phyloP scores from a whole-genome alignment of 495 filamentous ascomycete species.

The Entonaema liquescens region DNA sequence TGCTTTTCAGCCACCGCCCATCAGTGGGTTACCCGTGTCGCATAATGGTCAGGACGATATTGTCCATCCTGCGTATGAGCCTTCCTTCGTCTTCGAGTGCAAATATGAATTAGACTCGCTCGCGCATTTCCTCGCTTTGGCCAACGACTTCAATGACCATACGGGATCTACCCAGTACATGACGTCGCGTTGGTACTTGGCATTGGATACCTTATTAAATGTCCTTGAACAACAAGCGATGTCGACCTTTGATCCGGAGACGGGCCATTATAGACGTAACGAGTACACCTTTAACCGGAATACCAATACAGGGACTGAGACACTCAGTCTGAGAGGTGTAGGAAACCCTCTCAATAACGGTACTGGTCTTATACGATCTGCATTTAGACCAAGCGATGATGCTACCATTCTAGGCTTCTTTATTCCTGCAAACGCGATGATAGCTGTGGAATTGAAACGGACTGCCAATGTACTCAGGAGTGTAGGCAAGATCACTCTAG shows the following conservation, averaged over 20 bases:
- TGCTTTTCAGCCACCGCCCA: constrained; percentile 93
- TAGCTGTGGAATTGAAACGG: constrained; percentile 87
- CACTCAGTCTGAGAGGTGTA: constrained; percentile 78
- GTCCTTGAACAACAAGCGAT: constrained; percentile 81
- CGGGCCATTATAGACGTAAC: constrained; percentile 70
- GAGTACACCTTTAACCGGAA: constrained; percentile 85
- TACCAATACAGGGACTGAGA: constrained; percentile 88
- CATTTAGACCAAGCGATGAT: constrained; percentile 97
- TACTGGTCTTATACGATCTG: constrained; percentile 87
- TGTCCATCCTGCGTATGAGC: constrained; percentile 88
- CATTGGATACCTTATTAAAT: constrained; percentile 74
- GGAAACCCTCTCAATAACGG: constrained; percentile 90
- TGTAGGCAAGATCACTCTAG: constrained; percentile 61
- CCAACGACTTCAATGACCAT: constrained; percentile 83
- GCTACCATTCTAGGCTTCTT: constrained; percentile 96
- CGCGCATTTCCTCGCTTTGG: constrained; percentile 86
- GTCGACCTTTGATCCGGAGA: constrained; percentile 77
- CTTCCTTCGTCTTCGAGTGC: constrained; percentile 90
- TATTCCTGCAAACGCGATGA: constrained; percentile 96
- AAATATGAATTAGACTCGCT: constrained; percentile 99
- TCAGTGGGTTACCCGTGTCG: constrained; percentile 73
- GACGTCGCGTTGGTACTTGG: constrained; percentile 79
- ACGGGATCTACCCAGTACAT: constrained; percentile 82
- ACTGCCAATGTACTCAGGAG: constrained; percentile 72
- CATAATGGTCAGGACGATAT: constrained; percentile 79